Base-by-base conservation (phyloP, 805 yeast genomes). In the Brettanomyces nanus region DNA sequence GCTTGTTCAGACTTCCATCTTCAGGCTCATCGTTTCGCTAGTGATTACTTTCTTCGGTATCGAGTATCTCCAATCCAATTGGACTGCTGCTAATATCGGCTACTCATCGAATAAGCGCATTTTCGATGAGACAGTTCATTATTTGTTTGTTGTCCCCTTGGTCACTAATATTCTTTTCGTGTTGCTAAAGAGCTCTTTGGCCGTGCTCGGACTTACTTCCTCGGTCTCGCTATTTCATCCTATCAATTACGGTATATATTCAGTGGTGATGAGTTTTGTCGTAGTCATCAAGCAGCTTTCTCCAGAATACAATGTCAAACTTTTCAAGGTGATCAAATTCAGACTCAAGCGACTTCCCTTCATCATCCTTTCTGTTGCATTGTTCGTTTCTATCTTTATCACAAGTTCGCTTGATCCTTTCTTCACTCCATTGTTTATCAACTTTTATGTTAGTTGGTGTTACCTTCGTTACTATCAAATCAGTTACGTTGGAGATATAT, bases 401-500 rank as follows among this genome's bases (percentile, higher is more conserved):
- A 48, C 66, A 27, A 15, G 33, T 19, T 49, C 66, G 17, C 58
- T 71, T 22, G 65, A 69, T 43, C 81, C 85, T 35, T 61, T 69
- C 29, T 46, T 80, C 5, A 25, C 13, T 9, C 85, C 85, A 11
- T 62, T 78, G 6, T 59, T 59, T 17, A 61, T 63, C 18, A 76
- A 80, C 33, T 86, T 89, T 49, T 58, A 84, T 35, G 63, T 75
- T 2, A 66, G 89, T 14, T 89, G 90, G 85, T 53, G 62, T 33
- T 90, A 86, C 54, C 66, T 89, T 48, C 70, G 97, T 46, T 89
- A 85, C 58, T 78, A 63, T 63, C 92, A 86, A 51, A 52, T 70
- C 13, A 68, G 73, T 33, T 59, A 51, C 20, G 49, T 51, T 29
- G 28, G 53, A 13, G 56, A 53, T 20, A 40, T 58, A 17, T 47